Evolutionary conservation across 495 filamentous ascomycete species (phyloP), one percentile per base, ranked within the genome.

Genomic region (Hypoxylon subgilvum): DNA sequence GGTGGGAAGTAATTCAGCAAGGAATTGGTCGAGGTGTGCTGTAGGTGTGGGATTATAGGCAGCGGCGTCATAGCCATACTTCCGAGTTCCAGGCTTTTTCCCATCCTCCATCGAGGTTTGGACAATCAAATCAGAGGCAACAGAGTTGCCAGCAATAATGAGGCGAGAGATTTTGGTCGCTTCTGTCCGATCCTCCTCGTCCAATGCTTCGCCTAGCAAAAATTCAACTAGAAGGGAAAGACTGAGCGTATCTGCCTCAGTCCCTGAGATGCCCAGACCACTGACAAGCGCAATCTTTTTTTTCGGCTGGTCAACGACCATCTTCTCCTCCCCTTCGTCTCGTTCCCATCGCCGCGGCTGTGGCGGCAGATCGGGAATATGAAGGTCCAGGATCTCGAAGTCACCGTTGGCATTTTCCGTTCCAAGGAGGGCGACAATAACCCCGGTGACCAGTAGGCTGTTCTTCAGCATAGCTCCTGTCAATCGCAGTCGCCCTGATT

Each of bases 61-160:
- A 23, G 86, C 84, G 46, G 88, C 84, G 70, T 97, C 94, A 75
- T 97, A 97, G 44, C 95, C 93, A 74, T 97, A 97, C 59, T 94
- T 96, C 68, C 93, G 96, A 19, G 64, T 63, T 2, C 62, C 31
- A 46, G 72, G 76, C 42, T 76, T 76, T 18, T 73, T 69, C 0
- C 48, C 34, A 17, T 47, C 14, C 4, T 69, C 72, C n/a, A 74
- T 73, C 49, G 72, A 68, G 6, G 42, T 39, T 3, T 59, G 52
- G 18, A 52, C 55, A 18, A 72, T 68, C 10, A 69, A 71, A 8
- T 79, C 74, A 10, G 67, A 56, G 0, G 83, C 79, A 16, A 97
- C 82, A 3, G 92, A 96, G 70, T 96, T 92, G 12, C 94, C 94
- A 4, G 91, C 92, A 56, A 99, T 90, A 51, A 99, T 84, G 12